Evolutionary conservation across 176 grass and related monocot genomes (phyloP).

Genomic region (Urochloa ruziziensis): DNA sequence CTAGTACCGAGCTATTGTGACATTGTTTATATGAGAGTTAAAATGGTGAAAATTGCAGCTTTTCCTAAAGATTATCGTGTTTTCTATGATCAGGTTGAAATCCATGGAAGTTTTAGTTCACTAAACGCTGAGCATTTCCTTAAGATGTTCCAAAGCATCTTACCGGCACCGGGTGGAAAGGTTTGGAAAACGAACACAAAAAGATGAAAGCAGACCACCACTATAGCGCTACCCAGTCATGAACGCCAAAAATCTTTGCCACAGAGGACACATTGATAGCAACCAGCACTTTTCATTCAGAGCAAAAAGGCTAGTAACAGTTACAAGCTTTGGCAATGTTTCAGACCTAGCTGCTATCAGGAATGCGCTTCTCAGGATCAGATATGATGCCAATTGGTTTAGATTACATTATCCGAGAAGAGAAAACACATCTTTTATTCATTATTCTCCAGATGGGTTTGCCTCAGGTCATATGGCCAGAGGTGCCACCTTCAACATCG

Average conservation of each 20-base stretch:
- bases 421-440: slow-evolving; percentile 6
- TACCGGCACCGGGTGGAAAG: neutral
- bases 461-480: neutral
- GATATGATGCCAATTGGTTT: slow-evolving; percentile 18
- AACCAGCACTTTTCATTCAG: slow-evolving; percentile 8
- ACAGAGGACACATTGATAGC: slow-evolving; percentile 21
- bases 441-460: neutral
- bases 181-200: neutral
- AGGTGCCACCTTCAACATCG: slow-evolving; percentile 10
- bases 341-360: slow-evolving; percentile 34
- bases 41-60: neutral
- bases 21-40: neutral
- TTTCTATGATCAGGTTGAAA: neutral
- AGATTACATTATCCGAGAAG: slow-evolving; percentile 22
- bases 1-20: neutral
- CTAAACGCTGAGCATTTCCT: slow-evolving; percentile 21
- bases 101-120: neutral
- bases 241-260: slow-evolving; percentile 1
- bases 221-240: neutral
- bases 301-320: slow-evolving; percentile 1
- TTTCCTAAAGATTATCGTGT: neutral
- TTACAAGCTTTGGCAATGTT: neutral
- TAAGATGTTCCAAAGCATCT: slow-evolving; percentile 50
- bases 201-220: neutral
- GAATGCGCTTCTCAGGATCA: slow-evolving; percentile 1